Base-by-base conservation (phyloP, 208 protist species). In the Leishmania major region DNA sequence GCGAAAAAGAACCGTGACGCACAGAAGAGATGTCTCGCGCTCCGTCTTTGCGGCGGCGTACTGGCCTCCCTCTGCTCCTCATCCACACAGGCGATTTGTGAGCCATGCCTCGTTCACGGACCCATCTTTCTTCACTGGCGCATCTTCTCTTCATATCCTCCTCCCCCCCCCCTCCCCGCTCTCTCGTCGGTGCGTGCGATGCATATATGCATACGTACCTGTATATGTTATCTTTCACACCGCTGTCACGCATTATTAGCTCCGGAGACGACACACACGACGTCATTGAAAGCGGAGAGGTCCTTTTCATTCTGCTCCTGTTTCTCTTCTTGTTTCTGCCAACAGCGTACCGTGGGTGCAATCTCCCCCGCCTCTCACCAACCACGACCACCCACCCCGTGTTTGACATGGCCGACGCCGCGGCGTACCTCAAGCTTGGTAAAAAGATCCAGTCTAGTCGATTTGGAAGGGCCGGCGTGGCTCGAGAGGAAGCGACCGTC, bases 381-480 rank as follows among this genome's bases (percentile, higher is more conserved):
- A 55, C 51, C 11, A 55, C 1, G 51, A 22, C 17, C 57, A 13
- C 25, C 17, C 57, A 25, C 57, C 28, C 45, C 64, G 57, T 51
- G 73, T 6, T 15, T 11, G 17, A 22, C 15, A 84, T 84, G 81
- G 73, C 31, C 35, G 82, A 81, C 31, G 77, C 82, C 11, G 72
- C 53, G 19, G 77, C 71, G 43, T 85, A 85, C 53, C 51, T 85
- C 15, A 77, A 64, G 53, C 57, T 62, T 51, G 77, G 77, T 31
- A 69, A 53, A 17, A 37, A 60, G 35, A 81, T 85, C 31, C 82
- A 85, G 53, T 78, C 77, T 37, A 31, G 67, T 47, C 62, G 64
- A 49, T 85, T 85, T 31, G 82, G 82, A 49, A 73, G 77, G 10
- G 49, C 72, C 43, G 77, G 82, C 25, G 77, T 85, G 19, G 82